phyloP scores from a whole-genome alignment of 345 rosid species.

The Cardamine occulta region DNA sequence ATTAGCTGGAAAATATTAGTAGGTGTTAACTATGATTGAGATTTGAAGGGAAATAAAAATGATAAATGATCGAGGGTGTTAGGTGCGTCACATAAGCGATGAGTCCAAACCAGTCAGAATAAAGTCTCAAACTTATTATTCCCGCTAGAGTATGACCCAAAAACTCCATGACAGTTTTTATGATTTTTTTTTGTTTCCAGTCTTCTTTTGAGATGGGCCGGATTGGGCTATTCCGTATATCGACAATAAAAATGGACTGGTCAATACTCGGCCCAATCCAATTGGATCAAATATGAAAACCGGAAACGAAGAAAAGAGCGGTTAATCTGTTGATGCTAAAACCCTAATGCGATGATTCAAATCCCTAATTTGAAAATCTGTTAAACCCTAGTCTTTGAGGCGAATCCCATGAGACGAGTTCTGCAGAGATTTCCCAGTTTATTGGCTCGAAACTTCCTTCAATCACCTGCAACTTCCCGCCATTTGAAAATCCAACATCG shows the following conservation, averaged over 20 bases:
- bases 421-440: conserved; percentile 34
- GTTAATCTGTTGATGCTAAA: neutral
- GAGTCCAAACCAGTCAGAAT: conserved; percentile 11
- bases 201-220: neutral
- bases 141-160: neutral
- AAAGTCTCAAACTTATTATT: neutral
- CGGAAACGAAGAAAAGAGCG: conserved; percentile 21
- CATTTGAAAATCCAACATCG: neutral
- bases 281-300: neutral
- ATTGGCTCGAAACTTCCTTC: conserved; percentile 30
- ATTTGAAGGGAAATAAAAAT: neutral
- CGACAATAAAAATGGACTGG: neutral
- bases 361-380: neutral
- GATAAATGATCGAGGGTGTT: neutral
- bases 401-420: conserved; percentile 44
- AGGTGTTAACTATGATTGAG: neutral
- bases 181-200: neutral
- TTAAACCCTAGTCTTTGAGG: conserved; percentile 30
- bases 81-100: conserved; percentile 18
- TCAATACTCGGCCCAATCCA: neutral
- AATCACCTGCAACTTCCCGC: conserved; percentile 22
- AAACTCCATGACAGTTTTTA: neutral
- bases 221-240: neutral
- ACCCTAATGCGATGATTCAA: neutral
- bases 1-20: conserved; percentile 17